Conservation (phyloP, 139 green algal genomes). For the Chlamydomonas sphaeroides region DNA sequence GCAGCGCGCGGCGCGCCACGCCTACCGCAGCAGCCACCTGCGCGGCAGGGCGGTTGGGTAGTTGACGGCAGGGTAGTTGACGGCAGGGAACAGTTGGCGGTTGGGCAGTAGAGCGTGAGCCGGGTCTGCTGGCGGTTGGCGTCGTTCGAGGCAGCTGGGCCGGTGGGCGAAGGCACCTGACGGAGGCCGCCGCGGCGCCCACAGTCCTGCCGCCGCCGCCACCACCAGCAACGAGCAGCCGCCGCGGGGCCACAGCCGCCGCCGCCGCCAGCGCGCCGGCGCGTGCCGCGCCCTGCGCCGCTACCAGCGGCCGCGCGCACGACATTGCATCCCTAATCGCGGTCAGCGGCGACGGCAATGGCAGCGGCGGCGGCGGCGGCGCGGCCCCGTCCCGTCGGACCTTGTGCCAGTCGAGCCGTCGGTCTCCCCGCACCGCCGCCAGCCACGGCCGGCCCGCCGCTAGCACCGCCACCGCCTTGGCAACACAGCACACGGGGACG, state of each 20-base stretch:
- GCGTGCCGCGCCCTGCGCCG: neutral
- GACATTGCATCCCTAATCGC: too few species aligned
- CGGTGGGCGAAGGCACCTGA: neutral
- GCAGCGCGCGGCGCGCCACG: neutral
- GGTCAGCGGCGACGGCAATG: too few species aligned
- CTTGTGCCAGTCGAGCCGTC: conserved; percentile 58
- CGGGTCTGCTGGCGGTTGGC: too few species aligned
- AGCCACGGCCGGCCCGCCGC: conserved; percentile 45
- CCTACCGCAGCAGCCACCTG: conserved; percentile 43
- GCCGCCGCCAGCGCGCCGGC: neutral
- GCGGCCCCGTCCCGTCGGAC: neutral
- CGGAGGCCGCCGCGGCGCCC: neutral
- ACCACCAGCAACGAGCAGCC: too few species aligned
- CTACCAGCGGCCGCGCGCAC: too few species aligned
- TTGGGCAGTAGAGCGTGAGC: too few species aligned
- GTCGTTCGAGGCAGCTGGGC: too few species aligned
- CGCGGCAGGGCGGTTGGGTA: neutral
- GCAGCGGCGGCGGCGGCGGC: too few species aligned
- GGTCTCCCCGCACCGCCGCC: conserved; percentile 42
- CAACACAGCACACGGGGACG: conserved; percentile 13
- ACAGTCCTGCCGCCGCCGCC: neutral
- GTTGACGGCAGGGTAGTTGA: too few species aligned
- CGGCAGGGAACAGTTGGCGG: too few species aligned
- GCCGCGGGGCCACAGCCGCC: neutral
- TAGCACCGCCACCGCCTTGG: conserved; percentile 51